A percentile compares a stretch with the other conserved stretches of the same genome.
phyloP scores from a whole-genome alignment of 2,329 filamentous ascomycete species.

The Nemania abortiva region DNA sequence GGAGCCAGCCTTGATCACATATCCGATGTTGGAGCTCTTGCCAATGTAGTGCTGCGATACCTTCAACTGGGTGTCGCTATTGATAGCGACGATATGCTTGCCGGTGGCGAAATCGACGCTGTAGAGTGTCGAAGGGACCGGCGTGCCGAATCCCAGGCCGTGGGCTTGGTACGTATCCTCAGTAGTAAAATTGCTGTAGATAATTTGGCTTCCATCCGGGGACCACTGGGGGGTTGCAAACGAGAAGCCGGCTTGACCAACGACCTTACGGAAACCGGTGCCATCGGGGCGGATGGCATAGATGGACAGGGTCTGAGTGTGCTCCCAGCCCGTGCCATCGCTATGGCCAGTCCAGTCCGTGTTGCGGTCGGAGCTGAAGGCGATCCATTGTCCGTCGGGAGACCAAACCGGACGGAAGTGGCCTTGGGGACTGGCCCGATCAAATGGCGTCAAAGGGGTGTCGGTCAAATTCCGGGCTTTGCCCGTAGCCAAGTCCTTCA shows the following conservation, averaged over 20 bases:
- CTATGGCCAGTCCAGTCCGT: constrained; percentile 58
- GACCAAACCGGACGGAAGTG: constrained; percentile 57
- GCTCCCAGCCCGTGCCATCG: constrained; percentile 56
- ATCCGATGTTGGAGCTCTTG: constrained; percentile 42
- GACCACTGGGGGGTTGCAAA: constrained; percentile 56
- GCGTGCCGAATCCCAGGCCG: constrained; percentile 43
- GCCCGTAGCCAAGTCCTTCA: constrained; percentile 54
- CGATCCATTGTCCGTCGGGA: constrained; percentile 57
- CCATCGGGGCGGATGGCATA: constrained; percentile 56
- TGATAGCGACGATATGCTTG: constrained; percentile 49
- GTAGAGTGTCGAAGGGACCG: constrained; percentile 50
- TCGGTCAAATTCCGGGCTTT: constrained; percentile 53
- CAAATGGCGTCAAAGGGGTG: constrained; percentile 43
- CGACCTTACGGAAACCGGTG: constrained; percentile 53
- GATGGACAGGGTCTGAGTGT: constrained; percentile 56
- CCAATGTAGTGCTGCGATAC: constrained; percentile 45
- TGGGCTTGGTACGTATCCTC: constrained; percentile 56
- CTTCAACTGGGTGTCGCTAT: constrained; percentile 49
- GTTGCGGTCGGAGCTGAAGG: constrained; percentile 57
- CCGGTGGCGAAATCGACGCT: constrained; percentile 57
- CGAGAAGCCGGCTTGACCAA: constrained; percentile 51
- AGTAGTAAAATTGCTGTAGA: constrained; percentile 56
- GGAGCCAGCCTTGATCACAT: constrained; percentile 47
- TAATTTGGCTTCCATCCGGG: constrained; percentile 52
- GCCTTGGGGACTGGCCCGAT: constrained; percentile 49